These are phyloP conservation scores for Hymenoscyphus repandus DNA, from an alignment of 2,329 filamentous ascomycete genomes.

Conservation along the genomic window DNA sequence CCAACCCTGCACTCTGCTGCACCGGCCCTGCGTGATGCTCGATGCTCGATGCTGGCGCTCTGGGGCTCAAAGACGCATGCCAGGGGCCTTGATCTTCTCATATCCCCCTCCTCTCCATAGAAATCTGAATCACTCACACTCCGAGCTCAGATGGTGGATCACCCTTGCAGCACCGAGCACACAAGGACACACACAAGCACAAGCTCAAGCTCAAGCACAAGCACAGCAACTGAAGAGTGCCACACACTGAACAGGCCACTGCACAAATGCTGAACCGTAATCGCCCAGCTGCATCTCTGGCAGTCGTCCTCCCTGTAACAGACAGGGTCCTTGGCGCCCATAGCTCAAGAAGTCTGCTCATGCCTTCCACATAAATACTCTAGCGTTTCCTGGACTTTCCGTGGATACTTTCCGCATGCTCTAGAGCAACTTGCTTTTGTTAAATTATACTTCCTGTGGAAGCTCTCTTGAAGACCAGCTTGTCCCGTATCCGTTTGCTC, in stretches of 20 bases:
- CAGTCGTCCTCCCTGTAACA: conserved; percentile 9
- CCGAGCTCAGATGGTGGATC: conserved; percentile 23
- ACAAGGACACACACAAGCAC: not conserved
- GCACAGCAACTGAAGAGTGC: not conserved
- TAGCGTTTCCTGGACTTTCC: conserved; percentile 14
- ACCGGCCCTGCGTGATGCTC: too few species aligned
- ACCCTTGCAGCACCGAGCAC: conserved; percentile 21
- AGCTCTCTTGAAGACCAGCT: conserved; percentile 6
- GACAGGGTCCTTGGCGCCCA: conserved; percentile 23
- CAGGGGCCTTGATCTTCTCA: too few species aligned
- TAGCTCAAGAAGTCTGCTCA: conserved; percentile 16
- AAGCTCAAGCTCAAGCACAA: too few species aligned
- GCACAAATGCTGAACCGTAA: not conserved
- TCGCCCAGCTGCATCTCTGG: conserved; percentile 16
- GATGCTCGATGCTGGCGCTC: too few species aligned
- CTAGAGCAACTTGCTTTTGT: conserved; percentile 20
- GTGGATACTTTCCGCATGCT: conserved; percentile 11
- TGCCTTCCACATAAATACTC: conserved; percentile 22
- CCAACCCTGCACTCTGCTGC: too few species aligned
- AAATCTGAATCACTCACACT: conserved; percentile 19
- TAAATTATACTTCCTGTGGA: conserved; percentile 14
- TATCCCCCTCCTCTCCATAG: too few species aligned
- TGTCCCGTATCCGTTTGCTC: conserved; percentile 4
- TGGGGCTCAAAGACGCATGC: too few species aligned
- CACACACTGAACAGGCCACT: conserved; percentile 2